Evolutionary conservation across 805 yeast genomes (phyloP).

Genomic region (Spathaspora sp.): DNA sequence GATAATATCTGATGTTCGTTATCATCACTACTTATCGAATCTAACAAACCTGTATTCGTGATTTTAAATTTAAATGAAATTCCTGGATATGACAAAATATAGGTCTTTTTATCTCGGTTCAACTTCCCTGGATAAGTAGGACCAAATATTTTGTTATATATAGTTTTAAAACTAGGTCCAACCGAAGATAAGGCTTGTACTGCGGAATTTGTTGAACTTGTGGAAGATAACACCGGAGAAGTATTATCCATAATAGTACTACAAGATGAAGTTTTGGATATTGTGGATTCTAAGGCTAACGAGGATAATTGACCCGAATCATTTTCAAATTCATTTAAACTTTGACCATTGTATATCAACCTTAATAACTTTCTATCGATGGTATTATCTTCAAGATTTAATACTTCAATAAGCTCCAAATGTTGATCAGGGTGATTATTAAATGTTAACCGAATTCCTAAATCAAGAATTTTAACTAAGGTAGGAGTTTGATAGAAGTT

Average conservation of each 20-base stretch:
- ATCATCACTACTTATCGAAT: slow-evolving; percentile 7
- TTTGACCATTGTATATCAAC: slow-evolving; percentile 29
- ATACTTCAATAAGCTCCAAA: slow-evolving; percentile 27
- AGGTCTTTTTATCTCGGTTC: slow-evolving; percentile 21
- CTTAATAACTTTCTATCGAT: slow-evolving; percentile 7
- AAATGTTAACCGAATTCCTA: slow-evolving; percentile 26
- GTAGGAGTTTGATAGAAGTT: slow-evolving; percentile 31
- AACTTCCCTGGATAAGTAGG: slow-evolving; percentile 58
- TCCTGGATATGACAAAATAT: slow-evolving; percentile 54
- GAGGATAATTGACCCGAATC: neutral
- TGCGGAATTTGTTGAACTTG: slow-evolving; percentile 4
- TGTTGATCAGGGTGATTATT: slow-evolving; percentile 20
- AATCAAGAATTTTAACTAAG: slow-evolving; percentile 22
- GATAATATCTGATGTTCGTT: slow-evolving; percentile 24
- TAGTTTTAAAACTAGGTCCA: slow-evolving; percentile 29
- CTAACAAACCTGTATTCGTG: slow-evolving; percentile 14
- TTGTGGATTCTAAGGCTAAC: neutral
- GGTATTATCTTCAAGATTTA: slow-evolving; percentile 12
- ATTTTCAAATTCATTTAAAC: slow-evolving; percentile 20
- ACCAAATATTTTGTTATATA: slow-evolving; percentile 57
- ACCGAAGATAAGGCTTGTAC: slow-evolving; percentile 1
- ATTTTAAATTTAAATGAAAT: slow-evolving; percentile 46
- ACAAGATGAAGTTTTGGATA: slow-evolving; percentile 10
- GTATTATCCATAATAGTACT: slow-evolving; percentile 2
- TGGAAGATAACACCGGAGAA: slow-evolving; percentile 1